Percentiles rank a stretch among this genome's conserved stretches.
These are phyloP conservation scores for Centella asiatica DNA, from an alignment of 129 eudicot genomes.

Conservation along the genomic window DNA sequence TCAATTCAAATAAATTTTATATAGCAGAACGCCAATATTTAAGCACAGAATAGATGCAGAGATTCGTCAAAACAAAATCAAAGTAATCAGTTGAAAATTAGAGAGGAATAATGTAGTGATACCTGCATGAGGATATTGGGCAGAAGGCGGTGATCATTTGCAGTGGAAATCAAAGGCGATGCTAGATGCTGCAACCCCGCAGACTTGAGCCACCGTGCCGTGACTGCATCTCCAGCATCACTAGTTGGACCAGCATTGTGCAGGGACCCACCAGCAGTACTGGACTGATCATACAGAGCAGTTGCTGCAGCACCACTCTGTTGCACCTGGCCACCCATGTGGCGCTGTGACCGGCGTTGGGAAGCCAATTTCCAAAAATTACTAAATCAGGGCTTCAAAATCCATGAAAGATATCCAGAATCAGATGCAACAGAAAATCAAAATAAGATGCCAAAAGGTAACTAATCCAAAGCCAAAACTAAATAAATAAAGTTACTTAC, in stretches of 20 bases:
- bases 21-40: background rate
- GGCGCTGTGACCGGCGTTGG: constrained; percentile 97
- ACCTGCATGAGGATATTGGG: constrained; percentile 98
- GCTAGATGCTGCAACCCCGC: constrained; percentile 99
- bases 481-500: background rate
- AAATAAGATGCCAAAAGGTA: background rate
- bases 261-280: constrained; percentile 39
- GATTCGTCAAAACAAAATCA: background rate
- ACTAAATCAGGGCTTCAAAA: constrained; percentile 1
- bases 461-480: background rate
- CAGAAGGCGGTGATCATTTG: constrained; percentile 52
- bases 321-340: constrained; percentile 99
- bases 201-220: constrained; percentile 99
- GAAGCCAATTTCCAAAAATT: constrained; percentile 64
- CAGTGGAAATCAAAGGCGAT: constrained; percentile 82
- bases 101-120: background rate
- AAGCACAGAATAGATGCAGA: background rate
- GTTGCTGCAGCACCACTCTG: constrained; percentile 84
- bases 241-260: constrained; percentile 43
- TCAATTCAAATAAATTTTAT: background rate
- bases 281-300: constrained; percentile 83
- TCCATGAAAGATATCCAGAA: background rate
- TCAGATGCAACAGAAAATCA: background rate
- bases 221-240: constrained; percentile 95
- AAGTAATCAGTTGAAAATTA: background rate